A percentile compares a stretch with the other conserved stretches of the same genome.
Evolutionary conservation across 2,329 filamentous ascomycete genomes (phyloP).

Genomic region (Rhynchosporium graminicola): DNA sequence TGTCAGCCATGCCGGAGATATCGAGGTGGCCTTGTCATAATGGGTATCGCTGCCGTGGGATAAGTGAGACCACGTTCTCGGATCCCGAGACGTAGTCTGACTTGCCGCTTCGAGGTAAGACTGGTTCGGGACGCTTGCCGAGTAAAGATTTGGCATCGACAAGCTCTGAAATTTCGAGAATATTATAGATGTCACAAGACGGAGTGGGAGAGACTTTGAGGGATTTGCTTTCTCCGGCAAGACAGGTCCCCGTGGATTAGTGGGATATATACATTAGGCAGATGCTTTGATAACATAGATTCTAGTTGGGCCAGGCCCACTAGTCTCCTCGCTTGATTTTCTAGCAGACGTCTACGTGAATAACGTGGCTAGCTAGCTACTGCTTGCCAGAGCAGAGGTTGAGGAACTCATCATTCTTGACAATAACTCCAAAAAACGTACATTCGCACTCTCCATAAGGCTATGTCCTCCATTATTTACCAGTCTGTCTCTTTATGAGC

Average conservation of each 20-base stretch:
- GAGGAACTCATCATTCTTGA: background rate
- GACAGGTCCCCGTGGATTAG: too few species aligned
- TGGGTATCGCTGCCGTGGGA: conserved; percentile 4
- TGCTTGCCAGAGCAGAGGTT: background rate
- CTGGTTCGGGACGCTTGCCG: conserved; percentile 10
- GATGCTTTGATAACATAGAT: conserved; percentile 14
- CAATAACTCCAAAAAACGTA: conserved; percentile 46
- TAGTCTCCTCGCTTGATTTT: conserved; percentile 35
- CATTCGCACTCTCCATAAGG: conserved; percentile 48
- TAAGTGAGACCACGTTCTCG: conserved; percentile 8
- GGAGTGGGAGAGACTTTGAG: background rate
- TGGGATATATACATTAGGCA: background rate
- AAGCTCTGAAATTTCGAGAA: conserved; percentile 6
- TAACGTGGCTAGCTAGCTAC: conserved; percentile 42
- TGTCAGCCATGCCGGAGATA: background rate
- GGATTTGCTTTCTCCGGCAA: background rate
- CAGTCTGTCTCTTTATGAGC: conserved; percentile 43
- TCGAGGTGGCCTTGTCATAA: background rate
- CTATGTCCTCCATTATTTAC: conserved; percentile 44
- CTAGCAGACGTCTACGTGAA: conserved; percentile 35
- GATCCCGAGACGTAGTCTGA: background rate
- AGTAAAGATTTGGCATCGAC: conserved; percentile 31
- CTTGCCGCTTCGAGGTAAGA: background rate
- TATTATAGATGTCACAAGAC: background rate
- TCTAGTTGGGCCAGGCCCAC: conserved; percentile 26